phyloP scores from a whole-genome alignment of 805 yeast species.

The Myxozyma lipomycoides region DNA sequence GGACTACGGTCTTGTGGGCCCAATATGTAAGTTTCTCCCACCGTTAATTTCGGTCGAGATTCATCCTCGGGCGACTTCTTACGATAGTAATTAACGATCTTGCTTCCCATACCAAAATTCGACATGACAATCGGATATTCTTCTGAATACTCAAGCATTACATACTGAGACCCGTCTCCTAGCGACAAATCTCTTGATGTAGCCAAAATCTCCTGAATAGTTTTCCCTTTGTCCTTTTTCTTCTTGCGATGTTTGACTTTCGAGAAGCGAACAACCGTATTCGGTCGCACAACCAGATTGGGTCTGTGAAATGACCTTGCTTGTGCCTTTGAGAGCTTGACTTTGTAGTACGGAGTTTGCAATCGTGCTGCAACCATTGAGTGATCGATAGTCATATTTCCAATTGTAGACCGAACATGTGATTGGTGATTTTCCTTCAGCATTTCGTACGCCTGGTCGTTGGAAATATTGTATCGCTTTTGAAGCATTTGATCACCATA shows the following conservation, averaged over 20 bases:
- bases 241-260: conserved; percentile 73
- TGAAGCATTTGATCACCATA: conserved; percentile 47
- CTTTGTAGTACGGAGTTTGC: conserved; percentile 87
- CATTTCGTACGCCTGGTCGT: conserved; percentile 80
- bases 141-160: conserved; percentile 85
- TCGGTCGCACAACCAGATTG: conserved; percentile 68
- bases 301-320: conserved; percentile 79
- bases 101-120: conserved; percentile 94
- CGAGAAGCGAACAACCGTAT: conserved; percentile 69
- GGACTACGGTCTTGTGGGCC: conserved; percentile 97
- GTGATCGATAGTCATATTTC: conserved; percentile 87
- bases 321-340: conserved; percentile 60
- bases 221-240: conserved; percentile 85
- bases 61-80: conserved; percentile 76
- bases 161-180: conserved; percentile 75
- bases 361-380: conserved; percentile 79
- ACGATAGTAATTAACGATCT: conserved; percentile 86
- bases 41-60: conserved; percentile 76
- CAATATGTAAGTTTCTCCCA: conserved; percentile 92
- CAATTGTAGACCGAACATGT: conserved; percentile 87
- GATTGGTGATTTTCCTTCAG: conserved; percentile 83
- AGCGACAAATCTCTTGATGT: conserved; percentile 70
- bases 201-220: conserved; percentile 67
- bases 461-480: conserved; percentile 74
- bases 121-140: conserved; percentile 79